Conservation (phyloP, 2,329 filamentous ascomycete genomes). For the Xylaria sp. region DNA sequence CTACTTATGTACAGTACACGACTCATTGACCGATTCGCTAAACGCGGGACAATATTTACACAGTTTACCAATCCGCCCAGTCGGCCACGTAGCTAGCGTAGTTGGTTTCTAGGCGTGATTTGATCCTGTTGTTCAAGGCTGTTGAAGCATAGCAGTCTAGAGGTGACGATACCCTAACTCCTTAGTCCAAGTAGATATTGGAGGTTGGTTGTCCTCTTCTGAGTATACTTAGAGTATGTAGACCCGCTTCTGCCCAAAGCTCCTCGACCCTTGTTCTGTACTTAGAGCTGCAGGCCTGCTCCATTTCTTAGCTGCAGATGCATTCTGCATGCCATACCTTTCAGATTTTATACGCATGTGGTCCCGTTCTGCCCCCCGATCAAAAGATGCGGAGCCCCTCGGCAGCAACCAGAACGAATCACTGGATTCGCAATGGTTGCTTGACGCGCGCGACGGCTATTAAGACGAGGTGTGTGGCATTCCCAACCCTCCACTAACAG, state of each 20-base stretch:
- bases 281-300: slow-evolving; percentile 34
- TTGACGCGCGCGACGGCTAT: neutral
- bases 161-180: too few relatives aligned
- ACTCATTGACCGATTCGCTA: neutral
- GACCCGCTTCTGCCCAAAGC: slow-evolving; percentile 14
- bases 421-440: slow-evolving; percentile 26
- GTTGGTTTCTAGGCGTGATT: too few relatives aligned
- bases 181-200: neutral
- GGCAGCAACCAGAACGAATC: slow-evolving; percentile 38
- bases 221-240: too few relatives aligned
- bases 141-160: too few relatives aligned
- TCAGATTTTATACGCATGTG: slow-evolving; percentile 29
- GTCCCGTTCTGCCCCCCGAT: slow-evolving; percentile 37
- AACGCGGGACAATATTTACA: neutral
- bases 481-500: slow-evolving; percentile 19
- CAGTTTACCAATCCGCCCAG: too few relatives aligned
- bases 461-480: slow-evolving; percentile 26
- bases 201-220: neutral
- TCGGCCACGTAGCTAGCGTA: neutral
- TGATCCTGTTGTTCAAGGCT: too few relatives aligned
- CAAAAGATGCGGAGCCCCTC: slow-evolving; percentile 41
- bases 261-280: slow-evolving; percentile 34
- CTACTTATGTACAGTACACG: too few relatives aligned
- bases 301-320: slow-evolving; percentile 42
- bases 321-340: slow-evolving; percentile 43